These are phyloP conservation scores for Isabelozyma gotoi DNA, from an alignment of 805 yeast genomes.

Conservation along the genomic window DNA sequence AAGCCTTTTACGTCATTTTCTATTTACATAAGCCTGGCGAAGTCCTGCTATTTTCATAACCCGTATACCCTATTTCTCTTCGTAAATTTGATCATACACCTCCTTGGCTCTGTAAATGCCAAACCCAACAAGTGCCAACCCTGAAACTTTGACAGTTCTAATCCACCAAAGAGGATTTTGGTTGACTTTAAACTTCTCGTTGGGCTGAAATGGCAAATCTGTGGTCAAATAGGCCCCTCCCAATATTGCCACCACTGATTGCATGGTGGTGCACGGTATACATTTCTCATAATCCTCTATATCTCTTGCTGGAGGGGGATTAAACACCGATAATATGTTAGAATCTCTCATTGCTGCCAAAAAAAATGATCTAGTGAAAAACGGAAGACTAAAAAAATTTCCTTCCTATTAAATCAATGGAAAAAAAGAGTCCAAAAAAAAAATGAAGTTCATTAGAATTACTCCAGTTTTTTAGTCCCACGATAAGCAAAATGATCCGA, in stretches of 20 bases:
- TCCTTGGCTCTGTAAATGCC: constrained; percentile 37
- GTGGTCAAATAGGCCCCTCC: constrained; percentile 35
- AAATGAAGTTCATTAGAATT: background rate
- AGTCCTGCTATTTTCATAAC: background rate
- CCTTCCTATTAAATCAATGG: background rate
- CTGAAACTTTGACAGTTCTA: constrained; percentile 29
- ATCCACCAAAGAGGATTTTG: constrained; percentile 45
- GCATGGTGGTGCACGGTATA: constrained; percentile 38
- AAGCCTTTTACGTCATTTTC: too few species aligned
- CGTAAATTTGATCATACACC: constrained; percentile 19
- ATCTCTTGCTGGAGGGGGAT: constrained; percentile 32
- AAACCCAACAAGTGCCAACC: constrained; percentile 33
- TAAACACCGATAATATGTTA: constrained; percentile 33
- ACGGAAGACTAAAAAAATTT: background rate
- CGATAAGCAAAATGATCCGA: background rate
- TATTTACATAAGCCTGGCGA: too few species aligned
- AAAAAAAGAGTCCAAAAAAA: background rate
- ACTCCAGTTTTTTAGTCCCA: background rate
- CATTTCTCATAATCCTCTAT: constrained; percentile 23
- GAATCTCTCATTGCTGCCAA: constrained; percentile 12
- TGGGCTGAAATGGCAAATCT: constrained; percentile 30
- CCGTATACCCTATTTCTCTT: too few species aligned
- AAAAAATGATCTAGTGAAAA: background rate
- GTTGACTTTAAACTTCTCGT: constrained; percentile 9
- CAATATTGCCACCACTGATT: constrained; percentile 28